A percentile compares a stretch with the other conserved stretches of the same genome.
These are phyloP conservation scores for Metschnikowia lachancei DNA, from an alignment of 805 yeast genomes.

Conservation along the genomic window DNA sequence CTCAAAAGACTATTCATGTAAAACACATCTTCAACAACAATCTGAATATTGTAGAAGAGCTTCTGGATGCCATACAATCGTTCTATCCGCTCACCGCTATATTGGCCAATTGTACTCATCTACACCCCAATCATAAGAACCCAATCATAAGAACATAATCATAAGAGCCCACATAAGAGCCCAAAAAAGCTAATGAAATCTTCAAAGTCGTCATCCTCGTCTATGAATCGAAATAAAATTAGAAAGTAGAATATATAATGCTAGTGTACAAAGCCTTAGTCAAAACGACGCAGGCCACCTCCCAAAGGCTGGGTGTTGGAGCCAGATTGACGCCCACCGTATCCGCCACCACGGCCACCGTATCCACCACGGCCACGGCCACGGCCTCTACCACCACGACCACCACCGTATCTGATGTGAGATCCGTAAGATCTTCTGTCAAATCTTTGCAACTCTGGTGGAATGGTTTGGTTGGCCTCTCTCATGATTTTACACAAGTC, in stretches of 20 bases:
- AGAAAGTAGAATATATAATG: not conserved
- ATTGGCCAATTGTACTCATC: too few relatives aligned
- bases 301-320: constrained; percentile 53
- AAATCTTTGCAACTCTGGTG: constrained; percentile 72
- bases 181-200: too few relatives aligned
- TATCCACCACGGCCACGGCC: constrained; percentile 26
- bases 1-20: too few relatives aligned
- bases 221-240: not conserved
- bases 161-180: too few relatives aligned
- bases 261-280: constrained; percentile 6
- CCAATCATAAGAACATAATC: too few relatives aligned
- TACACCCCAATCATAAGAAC: too few relatives aligned
- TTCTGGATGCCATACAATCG: too few relatives aligned
- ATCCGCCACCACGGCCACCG: constrained; percentile 43
- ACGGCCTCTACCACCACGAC: constrained; percentile 49
- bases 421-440: constrained; percentile 65
- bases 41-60: too few relatives aligned
- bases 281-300: constrained; percentile 40
- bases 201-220: too few relatives aligned
- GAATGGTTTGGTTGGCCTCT: constrained; percentile 92
- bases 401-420: constrained; percentile 48
- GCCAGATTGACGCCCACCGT: constrained; percentile 43
- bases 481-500: constrained; percentile 84
- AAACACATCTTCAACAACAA: too few relatives aligned
- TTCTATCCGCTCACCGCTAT: too few relatives aligned